phyloP scores from a whole-genome alignment of 768 basidiomycete species.

The Tricholomella constricta region DNA sequence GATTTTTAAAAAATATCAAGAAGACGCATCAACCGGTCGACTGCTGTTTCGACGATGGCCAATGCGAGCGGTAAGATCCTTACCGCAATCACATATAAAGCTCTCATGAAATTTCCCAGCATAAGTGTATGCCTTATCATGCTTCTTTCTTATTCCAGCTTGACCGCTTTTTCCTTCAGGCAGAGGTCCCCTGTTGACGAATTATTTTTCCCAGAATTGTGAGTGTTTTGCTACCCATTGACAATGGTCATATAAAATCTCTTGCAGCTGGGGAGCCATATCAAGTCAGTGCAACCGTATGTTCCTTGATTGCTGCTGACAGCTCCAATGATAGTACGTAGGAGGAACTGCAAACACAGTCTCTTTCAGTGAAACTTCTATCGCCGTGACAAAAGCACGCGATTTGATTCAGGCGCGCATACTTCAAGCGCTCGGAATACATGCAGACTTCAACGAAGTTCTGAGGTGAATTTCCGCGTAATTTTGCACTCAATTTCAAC shows the following conservation, averaged over 20 bases:
- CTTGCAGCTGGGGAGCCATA: slow-evolving; percentile 76
- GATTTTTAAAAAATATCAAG: slow-evolving; percentile 69
- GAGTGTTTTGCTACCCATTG: slow-evolving; percentile 23
- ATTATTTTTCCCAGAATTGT: slow-evolving; percentile 89
- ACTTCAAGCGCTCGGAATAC: slow-evolving; percentile 40
- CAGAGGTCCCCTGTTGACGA: slow-evolving; percentile 69
- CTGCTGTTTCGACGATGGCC: slow-evolving; percentile 75
- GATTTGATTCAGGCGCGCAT: slow-evolving; percentile 60
- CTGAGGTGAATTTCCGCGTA: slow-evolving; percentile 45
- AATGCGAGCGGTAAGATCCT: slow-evolving; percentile 54
- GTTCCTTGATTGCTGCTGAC: neutral
- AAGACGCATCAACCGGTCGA: slow-evolving; percentile 54
- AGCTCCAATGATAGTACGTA: slow-evolving; percentile 55
- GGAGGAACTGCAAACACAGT: slow-evolving; percentile 76
- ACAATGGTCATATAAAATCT: neutral
- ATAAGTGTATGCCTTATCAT: slow-evolving; percentile 54
- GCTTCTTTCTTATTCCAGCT: neutral
- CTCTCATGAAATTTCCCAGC: slow-evolving; percentile 39
- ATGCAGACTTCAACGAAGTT: slow-evolving; percentile 69
- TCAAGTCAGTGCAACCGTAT: slow-evolving; percentile 45
- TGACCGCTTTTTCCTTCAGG: slow-evolving; percentile 39
- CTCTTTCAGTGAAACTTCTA: slow-evolving; percentile 59
- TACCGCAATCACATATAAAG: neutral
- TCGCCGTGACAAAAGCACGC: slow-evolving; percentile 59
- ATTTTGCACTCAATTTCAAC: slow-evolving; percentile 5